phyloP scores from a whole-genome alignment of 1,284 basidiomycete genomes.

The Fistulinella cinereoalba region DNA sequence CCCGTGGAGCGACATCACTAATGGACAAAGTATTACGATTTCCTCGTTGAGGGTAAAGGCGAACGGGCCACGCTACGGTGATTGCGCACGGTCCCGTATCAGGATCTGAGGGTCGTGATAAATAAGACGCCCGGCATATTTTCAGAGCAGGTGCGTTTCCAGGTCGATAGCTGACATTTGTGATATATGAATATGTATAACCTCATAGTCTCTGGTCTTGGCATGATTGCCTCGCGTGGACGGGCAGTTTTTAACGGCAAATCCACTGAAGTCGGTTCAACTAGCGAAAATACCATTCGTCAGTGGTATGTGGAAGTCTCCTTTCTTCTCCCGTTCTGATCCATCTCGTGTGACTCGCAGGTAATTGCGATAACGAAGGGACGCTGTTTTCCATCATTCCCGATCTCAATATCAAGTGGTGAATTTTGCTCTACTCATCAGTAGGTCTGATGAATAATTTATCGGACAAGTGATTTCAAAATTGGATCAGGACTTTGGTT shows the following conservation, averaged over 20 bases:
- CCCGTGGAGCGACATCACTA: conserved; percentile 8
- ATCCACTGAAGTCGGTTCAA: conserved; percentile 39
- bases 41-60: conserved; percentile 11
- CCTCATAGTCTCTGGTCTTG: conserved; percentile 36
- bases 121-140: neutral
- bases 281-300: conserved; percentile 45
- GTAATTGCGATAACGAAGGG: conserved; percentile 54
- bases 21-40: conserved; percentile 23
- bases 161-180: neutral
- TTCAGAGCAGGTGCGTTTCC: neutral
- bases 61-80: conserved; percentile 34
- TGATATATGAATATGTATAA: neutral
- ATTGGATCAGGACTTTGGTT: too few relatives aligned
- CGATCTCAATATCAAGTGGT: too few relatives aligned
- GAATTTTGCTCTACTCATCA: too few relatives aligned
- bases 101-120: neutral
- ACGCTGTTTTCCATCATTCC: too few relatives aligned
- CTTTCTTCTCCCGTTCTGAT: conserved; percentile 7
- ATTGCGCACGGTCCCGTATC: conserved; percentile 8
- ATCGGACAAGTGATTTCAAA: too few relatives aligned
- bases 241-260: conserved; percentile 45
- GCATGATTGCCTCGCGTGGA: conserved; percentile 52
- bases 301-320: conserved; percentile 29
- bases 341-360: conserved; percentile 37
- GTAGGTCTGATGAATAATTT: too few relatives aligned